A percentile compares a stretch with the other conserved stretches of the same genome.
Conservation (phyloP, 495 filamentous ascomycete genomes). For the Jackrogersella multiformis region DNA sequence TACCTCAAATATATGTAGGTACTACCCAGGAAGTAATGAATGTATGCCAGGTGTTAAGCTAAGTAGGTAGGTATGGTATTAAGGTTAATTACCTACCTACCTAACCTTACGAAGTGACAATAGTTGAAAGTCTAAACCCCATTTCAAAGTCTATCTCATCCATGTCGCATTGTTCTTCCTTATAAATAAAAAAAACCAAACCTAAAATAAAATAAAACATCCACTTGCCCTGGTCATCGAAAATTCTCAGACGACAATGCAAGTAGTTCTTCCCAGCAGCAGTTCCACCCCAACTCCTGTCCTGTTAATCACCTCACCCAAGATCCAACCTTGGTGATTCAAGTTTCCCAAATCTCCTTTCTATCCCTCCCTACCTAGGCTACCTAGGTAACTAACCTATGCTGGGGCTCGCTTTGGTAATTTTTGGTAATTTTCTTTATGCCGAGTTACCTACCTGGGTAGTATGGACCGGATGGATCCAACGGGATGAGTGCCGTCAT, state of each 20-base stretch:
- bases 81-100: constrained; percentile 35
- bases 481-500: constrained; percentile 29
- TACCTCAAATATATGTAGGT: neutral
- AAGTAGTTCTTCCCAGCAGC: constrained; percentile 1
- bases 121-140: constrained; percentile 11
- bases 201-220: too few relatives aligned
- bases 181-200: too few relatives aligned
- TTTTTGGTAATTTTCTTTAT: constrained; percentile 3
- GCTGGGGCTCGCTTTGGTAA: constrained; percentile 24
- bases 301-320: constrained; percentile 41
- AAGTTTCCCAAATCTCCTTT: constrained; percentile 23
- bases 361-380: constrained; percentile 6
- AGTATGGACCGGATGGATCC: constrained; percentile 33
- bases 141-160: constrained; percentile 3
- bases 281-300: constrained; percentile 40
- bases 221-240: constrained; percentile 33
- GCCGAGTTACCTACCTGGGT: constrained; percentile 40
- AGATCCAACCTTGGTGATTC: too few relatives aligned
- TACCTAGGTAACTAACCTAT: neutral
- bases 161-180: constrained; percentile 24
- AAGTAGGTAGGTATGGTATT: constrained; percentile 12
- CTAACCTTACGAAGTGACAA: too few relatives aligned
- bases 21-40: constrained; percentile 5
- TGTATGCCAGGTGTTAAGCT: neutral
- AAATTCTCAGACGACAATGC: constrained; percentile 35